Percentiles rank a stretch among this genome's conserved stretches.
Conservation (phyloP, 306 rosid genomes). For the Cyclanthera cordifolia region DNA sequence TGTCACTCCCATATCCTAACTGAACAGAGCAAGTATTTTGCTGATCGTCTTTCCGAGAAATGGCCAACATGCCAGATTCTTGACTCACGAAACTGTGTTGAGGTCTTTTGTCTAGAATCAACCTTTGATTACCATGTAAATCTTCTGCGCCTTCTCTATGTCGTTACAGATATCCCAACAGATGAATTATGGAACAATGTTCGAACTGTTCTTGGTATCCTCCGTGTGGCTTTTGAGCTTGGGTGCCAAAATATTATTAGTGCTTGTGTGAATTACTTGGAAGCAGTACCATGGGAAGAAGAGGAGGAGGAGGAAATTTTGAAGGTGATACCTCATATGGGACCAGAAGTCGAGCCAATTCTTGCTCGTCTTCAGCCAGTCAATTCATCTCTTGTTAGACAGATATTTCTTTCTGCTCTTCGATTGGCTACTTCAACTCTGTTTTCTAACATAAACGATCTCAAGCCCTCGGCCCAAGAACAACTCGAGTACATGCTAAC, state of each 20-base stretch:
- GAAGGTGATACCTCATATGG: conserved; percentile 59
- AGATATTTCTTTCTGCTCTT: conserved; percentile 56
- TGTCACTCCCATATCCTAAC: conserved; percentile 56
- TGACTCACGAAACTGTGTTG: conserved; percentile 82
- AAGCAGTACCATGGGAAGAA: conserved; percentile 92
- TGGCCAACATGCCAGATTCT: conserved; percentile 96
- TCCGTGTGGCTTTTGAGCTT: conserved; percentile 66
- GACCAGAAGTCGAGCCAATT: conserved; percentile 55
- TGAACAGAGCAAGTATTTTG: conserved; percentile 57
- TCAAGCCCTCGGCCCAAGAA: conserved; percentile 83
- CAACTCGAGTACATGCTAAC: conserved; percentile 91
- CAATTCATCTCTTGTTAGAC: conserved; percentile 34
- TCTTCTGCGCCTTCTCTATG: conserved; percentile 65
- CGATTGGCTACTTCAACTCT: conserved; percentile 74
- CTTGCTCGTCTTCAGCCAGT: conserved; percentile 92
- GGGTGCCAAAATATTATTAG: conserved; percentile 54
- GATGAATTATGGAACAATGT: conserved; percentile 78
- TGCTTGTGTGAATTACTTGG: conserved; percentile 72
- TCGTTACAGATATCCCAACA: conserved; percentile 33
- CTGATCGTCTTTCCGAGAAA: conserved; percentile 69
- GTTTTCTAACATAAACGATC: conserved; percentile 42
- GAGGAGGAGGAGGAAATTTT: conserved; percentile 90
- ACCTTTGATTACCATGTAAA: conserved; percentile 67
- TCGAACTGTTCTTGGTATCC: conserved; percentile 65
- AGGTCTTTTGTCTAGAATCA: conserved; percentile 61